Percentiles rank a stretch among this genome's conserved stretches.
Evolutionary conservation across 2,329 filamentous ascomycete genomes (phyloP).

Genomic region (Diaporthe citriasiana): DNA sequence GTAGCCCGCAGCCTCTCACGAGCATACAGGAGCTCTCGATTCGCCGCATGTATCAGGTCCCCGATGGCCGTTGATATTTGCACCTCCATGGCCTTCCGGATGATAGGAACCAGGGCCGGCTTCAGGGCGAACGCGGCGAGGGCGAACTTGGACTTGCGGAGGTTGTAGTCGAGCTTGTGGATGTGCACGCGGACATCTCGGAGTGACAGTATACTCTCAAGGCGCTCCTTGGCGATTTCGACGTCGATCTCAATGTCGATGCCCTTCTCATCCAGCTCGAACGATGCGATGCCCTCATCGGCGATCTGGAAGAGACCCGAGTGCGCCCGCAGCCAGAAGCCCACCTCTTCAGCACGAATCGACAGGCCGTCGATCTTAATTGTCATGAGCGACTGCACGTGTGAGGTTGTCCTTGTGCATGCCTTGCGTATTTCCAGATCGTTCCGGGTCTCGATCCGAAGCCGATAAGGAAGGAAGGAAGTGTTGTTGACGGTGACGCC

Average conservation of each 20-base stretch:
- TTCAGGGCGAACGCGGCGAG: constrained; percentile 87
- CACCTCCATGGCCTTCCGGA: constrained; percentile 83
- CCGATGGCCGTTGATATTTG: constrained; percentile 81
- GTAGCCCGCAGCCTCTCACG: constrained; percentile 89
- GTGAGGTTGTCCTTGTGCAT: constrained; percentile 75
- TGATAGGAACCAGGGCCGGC: constrained; percentile 83
- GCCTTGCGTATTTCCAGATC: constrained; percentile 88
- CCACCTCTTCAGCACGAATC: constrained; percentile 86
- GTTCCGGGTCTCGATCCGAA: constrained; percentile 87
- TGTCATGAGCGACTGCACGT: constrained; percentile 78
- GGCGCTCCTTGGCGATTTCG: constrained; percentile 81
- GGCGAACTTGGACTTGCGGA: constrained; percentile 81
- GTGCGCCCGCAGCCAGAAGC: constrained; percentile 89
- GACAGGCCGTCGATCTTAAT: constrained; percentile 87
- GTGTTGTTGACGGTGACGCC: constrained; percentile 86
- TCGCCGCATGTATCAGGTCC: constrained; percentile 78
- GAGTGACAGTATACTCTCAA: constrained; percentile 87
- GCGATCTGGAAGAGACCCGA: constrained; percentile 80
- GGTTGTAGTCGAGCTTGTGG: constrained; percentile 86
- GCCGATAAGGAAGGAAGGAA: constrained; percentile 88
- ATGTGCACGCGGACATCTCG: constrained; percentile 83
- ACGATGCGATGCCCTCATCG: constrained; percentile 88
- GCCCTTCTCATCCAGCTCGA: constrained; percentile 87
- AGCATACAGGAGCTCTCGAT: constrained; percentile 89
- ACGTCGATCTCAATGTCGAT: constrained; percentile 89